Conservation (phyloP, 257 asterid genomes). For the Anisodus acutangulus region DNA sequence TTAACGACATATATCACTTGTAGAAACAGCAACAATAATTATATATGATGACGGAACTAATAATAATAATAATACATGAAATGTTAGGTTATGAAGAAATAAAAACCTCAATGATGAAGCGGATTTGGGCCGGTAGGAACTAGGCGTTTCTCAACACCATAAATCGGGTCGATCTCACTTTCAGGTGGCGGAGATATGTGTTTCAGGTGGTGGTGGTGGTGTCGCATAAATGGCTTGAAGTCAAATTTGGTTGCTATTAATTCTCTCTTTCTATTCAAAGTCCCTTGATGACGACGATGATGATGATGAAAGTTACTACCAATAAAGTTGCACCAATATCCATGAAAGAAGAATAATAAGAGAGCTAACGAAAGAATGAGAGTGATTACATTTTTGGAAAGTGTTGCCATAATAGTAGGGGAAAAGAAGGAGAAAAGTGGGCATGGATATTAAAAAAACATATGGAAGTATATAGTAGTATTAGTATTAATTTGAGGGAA, state of each 20-base stretch:
- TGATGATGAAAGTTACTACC: not conserved
- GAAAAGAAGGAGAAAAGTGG: not conserved
- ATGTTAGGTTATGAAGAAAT: too few relatives aligned
- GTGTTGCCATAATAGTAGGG: slow-evolving; percentile 21
- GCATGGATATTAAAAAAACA: slow-evolving; percentile 32
- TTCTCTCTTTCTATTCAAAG: slow-evolving; percentile 45
- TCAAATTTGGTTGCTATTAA: slow-evolving; percentile 51
- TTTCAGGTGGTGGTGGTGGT: slow-evolving; percentile 17
- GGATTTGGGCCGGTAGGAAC: slow-evolving; percentile 95
- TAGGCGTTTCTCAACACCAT: slow-evolving; percentile 72
- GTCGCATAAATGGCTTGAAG: slow-evolving; percentile 55
- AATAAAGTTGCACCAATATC: slow-evolving; percentile 14
- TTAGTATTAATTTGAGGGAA: not conserved
- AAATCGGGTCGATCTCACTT: slow-evolving; percentile 59
- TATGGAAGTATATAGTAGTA: not conserved
- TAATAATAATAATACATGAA: not conserved
- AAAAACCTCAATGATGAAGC: slow-evolving; percentile 62
- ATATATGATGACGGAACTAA: not conserved
- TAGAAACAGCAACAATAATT: not conserved
- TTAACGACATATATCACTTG: not conserved
- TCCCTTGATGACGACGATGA: not conserved
- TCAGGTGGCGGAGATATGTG: slow-evolving; percentile 38
- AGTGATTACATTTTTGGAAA: slow-evolving; percentile 30
- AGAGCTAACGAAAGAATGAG: slow-evolving; percentile 27
- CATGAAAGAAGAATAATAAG: slow-evolving; percentile 25